Conservation (phyloP, 345 rosid genomes). For the Syzygium aqueum region DNA sequence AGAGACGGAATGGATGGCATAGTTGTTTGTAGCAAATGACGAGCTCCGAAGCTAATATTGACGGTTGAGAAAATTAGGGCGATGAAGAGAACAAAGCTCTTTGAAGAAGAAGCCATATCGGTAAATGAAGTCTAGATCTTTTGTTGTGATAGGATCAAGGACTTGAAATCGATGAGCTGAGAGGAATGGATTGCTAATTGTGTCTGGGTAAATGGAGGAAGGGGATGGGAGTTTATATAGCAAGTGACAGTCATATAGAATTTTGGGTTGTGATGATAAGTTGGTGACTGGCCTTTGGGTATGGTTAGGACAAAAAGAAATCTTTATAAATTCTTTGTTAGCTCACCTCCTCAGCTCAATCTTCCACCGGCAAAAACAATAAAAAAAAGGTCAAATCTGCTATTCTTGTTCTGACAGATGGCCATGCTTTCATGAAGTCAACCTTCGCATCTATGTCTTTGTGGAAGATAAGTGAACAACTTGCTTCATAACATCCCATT, state of each 20-base stretch:
- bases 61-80: neutral
- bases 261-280: neutral
- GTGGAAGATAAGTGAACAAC: neutral
- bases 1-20: neutral
- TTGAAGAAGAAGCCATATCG: neutral
- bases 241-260: neutral
- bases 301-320: neutral
- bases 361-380: too few relatives aligned
- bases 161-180: neutral
- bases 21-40: neutral
- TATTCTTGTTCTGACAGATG: neutral
- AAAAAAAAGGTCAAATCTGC: too few relatives aligned
- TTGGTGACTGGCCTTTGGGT: neutral
- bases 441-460: neutral
- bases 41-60: neutral
- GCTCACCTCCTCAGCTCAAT: neutral
- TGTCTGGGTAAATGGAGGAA: neutral
- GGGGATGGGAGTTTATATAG: neutral
- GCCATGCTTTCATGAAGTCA: neutral
- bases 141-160: neutral
- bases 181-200: neutral
- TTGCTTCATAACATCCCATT: neutral
- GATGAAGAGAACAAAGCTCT: neutral
- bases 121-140: neutral
- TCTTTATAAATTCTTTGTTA: neutral